phyloP scores from a whole-genome alignment of 148 eudicot species.

The Silene conica region DNA sequence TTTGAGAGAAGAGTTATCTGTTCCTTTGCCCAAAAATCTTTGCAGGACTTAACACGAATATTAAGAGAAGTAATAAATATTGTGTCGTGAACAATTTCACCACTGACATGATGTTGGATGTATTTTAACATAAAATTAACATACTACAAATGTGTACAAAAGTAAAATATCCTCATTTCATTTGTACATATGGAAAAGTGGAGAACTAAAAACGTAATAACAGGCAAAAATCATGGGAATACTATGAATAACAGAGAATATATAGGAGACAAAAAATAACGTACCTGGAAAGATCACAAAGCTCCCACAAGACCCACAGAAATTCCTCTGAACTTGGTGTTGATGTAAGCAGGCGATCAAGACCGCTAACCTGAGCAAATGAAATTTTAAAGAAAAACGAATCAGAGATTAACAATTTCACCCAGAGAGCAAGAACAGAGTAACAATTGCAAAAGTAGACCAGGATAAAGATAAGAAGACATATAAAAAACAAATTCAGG shows the following conservation, averaged over 20 bases:
- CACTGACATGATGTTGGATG: neutral
- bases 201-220: neutral
- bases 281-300: conserved; percentile 89
- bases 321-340: conserved; percentile 65
- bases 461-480: conserved; percentile 4
- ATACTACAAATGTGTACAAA: neutral
- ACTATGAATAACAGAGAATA: neutral
- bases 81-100: neutral
- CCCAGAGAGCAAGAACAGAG: conserved; percentile 1
- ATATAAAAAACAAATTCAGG: conserved; percentile 2
- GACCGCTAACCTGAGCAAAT: conserved; percentile 54
- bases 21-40: neutral
- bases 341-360: conserved; percentile 64
- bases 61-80: neutral
- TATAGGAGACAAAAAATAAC: conserved; percentile 5
- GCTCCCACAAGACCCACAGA: conserved; percentile 88
- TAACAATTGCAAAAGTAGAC: neutral
- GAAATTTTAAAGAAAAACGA: conserved; percentile 14
- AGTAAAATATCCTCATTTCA: neutral
- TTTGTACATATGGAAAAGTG: neutral
- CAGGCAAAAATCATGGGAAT: neutral
- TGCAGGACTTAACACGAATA: neutral
- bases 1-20: no score
- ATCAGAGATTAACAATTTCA: conserved; percentile 2
- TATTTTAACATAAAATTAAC: neutral